Evolutionary conservation across 2,329 filamentous ascomycete species (phyloP).

Genomic region (Corinectria fuckeliana): DNA sequence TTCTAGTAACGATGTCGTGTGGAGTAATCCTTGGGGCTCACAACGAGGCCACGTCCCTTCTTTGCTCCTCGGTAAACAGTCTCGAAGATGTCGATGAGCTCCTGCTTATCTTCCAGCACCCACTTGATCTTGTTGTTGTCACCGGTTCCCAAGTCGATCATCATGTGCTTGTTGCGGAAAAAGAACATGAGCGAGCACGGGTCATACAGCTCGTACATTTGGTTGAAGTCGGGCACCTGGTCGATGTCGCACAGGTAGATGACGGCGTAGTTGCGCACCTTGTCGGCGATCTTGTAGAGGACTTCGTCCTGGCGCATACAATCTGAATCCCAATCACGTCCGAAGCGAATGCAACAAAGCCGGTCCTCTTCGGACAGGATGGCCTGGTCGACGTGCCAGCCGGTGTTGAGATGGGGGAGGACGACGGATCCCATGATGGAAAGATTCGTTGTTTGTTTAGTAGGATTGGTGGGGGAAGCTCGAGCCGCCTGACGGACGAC

Average conservation of each 20-base stretch:
- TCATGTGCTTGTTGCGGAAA: slow-evolving; percentile 98
- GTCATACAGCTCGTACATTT: slow-evolving; percentile 94
- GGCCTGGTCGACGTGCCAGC: slow-evolving; percentile 98
- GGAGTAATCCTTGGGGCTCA: slow-evolving; percentile 79
- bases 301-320: slow-evolving; percentile 84
- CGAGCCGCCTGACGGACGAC: neutral
- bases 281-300: slow-evolving; percentile 90
- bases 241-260: slow-evolving; percentile 96
- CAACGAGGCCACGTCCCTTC: slow-evolving; percentile 95
- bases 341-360: slow-evolving; percentile 92
- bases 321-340: slow-evolving; percentile 81
- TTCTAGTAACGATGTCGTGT: slow-evolving; percentile 36
- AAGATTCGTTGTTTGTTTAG: neutral
- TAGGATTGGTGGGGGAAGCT: neutral
- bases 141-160: slow-evolving; percentile 96
- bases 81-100: slow-evolving; percentile 98
- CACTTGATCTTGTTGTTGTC: slow-evolving; percentile 99
- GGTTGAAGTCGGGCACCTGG: slow-evolving; percentile 89
- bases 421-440: slow-evolving; percentile 77
- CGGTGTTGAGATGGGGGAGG: slow-evolving; percentile 86
- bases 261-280: slow-evolving; percentile 90
- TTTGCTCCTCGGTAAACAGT: slow-evolving; percentile 98
- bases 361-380: slow-evolving; percentile 89
- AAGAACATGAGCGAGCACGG: slow-evolving; percentile 96
- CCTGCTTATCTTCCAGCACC: slow-evolving; percentile 94